These are phyloP conservation scores for Geotrichum aggregatum DNA, from an alignment of 1,139 yeast species.

Conservation along the genomic window DNA sequence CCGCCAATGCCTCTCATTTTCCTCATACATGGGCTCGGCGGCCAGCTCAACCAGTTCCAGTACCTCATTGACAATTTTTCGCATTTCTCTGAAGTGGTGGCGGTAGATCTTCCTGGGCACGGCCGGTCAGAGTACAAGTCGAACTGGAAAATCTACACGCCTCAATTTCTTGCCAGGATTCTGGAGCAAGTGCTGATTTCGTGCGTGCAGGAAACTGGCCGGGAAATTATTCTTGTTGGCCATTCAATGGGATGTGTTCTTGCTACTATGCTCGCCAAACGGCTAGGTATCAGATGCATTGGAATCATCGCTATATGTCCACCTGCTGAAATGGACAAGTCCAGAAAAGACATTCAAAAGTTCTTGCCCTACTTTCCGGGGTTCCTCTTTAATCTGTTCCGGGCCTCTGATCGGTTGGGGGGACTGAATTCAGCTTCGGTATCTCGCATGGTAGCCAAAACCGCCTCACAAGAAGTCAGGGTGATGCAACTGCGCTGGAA, in stretches of 20 bases:
- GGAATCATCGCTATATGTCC: constrained; percentile 46
- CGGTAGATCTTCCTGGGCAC: constrained; percentile 73
- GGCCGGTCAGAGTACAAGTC: constrained; percentile 45
- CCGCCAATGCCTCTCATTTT: constrained; percentile 53
- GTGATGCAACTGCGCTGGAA: constrained; percentile 68
- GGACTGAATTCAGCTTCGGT: constrained; percentile 62
- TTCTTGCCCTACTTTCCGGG: constrained; percentile 43
- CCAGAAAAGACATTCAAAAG: constrained; percentile 29
- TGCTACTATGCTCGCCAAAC: constrained; percentile 47
- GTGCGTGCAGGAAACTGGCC: constrained; percentile 25
- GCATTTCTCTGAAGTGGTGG: constrained; percentile 59
- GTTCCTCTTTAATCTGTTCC: constrained; percentile 49
- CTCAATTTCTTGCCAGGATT: constrained; percentile 49
- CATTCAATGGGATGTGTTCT: constrained; percentile 75
- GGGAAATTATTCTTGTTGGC: constrained; percentile 57
- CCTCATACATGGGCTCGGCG: constrained; percentile 72
- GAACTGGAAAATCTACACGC: constrained; percentile 43
- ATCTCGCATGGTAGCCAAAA: constrained; percentile 46
- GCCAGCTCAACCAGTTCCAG: constrained; percentile 71
- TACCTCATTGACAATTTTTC: constrained; percentile 59
- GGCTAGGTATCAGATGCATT: constrained; percentile 38
- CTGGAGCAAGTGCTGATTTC: constrained; percentile 34
- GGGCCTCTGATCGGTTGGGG: constrained; percentile 58
- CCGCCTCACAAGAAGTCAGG: constrained; percentile 42
- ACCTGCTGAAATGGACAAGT: constrained; percentile 49